Percentiles rank a stretch among this genome's conserved stretches.
Evolutionary conservation across 2,329 filamentous ascomycete species (phyloP).

Genomic region (Claviceps maximensis): DNA sequence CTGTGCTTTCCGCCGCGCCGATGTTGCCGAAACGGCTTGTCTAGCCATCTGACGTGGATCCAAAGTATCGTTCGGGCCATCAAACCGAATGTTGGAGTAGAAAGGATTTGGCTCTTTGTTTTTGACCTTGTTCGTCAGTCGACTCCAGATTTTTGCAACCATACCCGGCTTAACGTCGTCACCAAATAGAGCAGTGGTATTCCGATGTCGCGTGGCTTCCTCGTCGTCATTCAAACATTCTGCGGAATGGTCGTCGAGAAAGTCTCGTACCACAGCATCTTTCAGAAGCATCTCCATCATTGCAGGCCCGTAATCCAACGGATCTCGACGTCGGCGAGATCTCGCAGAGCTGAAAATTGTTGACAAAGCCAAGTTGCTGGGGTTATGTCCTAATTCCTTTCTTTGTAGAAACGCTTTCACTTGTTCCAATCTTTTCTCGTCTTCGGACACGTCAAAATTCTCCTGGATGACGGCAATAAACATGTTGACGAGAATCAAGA

Average conservation of each 20-base stretch:
- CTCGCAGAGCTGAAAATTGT: slow-evolving; percentile 54
- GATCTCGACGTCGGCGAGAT: slow-evolving; percentile 54
- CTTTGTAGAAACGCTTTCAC: slow-evolving; percentile 89
- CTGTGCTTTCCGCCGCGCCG: slow-evolving; percentile 75
- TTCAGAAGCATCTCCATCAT: slow-evolving; percentile 95
- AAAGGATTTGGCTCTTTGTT: slow-evolving; percentile 84
- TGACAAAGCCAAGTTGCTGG: slow-evolving; percentile 63
- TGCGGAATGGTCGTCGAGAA: slow-evolving; percentile 62
- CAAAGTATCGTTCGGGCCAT: slow-evolving; percentile 61
- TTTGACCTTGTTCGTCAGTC: slow-evolving; percentile 39
- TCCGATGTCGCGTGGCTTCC: slow-evolving; percentile 19
- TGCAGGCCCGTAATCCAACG: slow-evolving; percentile 80
- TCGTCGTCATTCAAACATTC: slow-evolving; percentile 17
- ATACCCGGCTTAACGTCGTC: slow-evolving; percentile 41
- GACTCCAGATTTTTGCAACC: slow-evolving; percentile 49
- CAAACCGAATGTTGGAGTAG: slow-evolving; percentile 62
- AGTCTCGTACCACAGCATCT: slow-evolving; percentile 88
- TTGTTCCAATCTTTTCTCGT: slow-evolving; percentile 93
- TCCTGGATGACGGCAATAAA: slow-evolving; percentile 99
- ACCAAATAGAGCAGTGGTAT: slow-evolving; percentile 21
- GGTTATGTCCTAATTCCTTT: slow-evolving; percentile 64
- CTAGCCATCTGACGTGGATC: slow-evolving; percentile 82
- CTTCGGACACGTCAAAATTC: slow-evolving; percentile 96
- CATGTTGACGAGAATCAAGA: slow-evolving; percentile 97
- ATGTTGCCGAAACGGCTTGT: slow-evolving; percentile 73